Percentiles rank a stretch among this genome's conserved stretches.
phyloP scores from a whole-genome alignment of 345 rosid genomes.

The Carallia brachiata region DNA sequence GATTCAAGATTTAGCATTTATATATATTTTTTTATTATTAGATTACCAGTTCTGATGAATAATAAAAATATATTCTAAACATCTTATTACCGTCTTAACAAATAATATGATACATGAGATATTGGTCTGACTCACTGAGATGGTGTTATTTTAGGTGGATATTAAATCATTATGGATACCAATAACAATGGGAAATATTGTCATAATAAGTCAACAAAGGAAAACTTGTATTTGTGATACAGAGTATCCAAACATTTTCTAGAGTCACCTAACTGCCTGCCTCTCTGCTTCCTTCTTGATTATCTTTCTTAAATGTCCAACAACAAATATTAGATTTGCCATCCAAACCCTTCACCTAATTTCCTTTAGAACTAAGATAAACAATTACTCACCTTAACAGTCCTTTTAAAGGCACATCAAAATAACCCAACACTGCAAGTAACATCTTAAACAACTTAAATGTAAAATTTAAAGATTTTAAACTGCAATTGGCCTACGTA shows the following conservation, averaged over 20 bases:
- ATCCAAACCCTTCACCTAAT: slow-evolving; percentile 9
- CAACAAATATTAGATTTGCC: not conserved
- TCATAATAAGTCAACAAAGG: not conserved
- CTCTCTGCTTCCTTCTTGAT: not conserved
- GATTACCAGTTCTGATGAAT: too few species aligned
- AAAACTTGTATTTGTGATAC: not conserved
- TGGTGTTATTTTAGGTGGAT: too few species aligned
- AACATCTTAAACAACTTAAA: not conserved
- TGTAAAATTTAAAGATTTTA: too few species aligned
- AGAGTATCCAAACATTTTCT: not conserved
- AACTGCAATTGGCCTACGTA: too few species aligned
- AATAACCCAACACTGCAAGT: not conserved
- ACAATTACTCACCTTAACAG: slow-evolving; percentile 5
- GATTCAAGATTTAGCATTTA: too few species aligned
- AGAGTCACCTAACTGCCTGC: not conserved
- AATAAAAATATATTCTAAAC: too few species aligned
- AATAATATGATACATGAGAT: too few species aligned
- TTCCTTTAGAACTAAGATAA: slow-evolving; percentile 20
- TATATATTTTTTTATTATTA: too few species aligned
- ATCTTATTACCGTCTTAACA: too few species aligned
- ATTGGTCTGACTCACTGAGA: too few species aligned
- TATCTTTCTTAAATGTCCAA: not conserved
- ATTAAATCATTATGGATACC: not conserved
- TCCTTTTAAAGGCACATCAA: not conserved
- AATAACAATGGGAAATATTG: too few species aligned